Evolutionary conservation across 257 asterid species (phyloP).

Genomic region (Solanum medicagineum): DNA sequence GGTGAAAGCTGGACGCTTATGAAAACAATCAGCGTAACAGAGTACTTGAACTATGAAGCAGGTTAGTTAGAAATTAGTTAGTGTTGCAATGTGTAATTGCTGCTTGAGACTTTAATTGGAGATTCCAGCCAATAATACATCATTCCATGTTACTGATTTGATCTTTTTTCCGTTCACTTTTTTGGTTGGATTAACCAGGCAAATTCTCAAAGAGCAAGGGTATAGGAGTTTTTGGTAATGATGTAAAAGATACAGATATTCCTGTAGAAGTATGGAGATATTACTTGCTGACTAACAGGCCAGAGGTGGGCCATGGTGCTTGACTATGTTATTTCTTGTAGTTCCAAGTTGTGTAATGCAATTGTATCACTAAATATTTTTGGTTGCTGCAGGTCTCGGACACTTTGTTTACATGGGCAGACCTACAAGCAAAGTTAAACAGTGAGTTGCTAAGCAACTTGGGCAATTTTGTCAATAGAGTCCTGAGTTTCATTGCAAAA

Average conservation of each 20-base stretch:
- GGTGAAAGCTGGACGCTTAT: slow-evolving; percentile 93
- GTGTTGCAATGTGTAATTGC: not conserved
- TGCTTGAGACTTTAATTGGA: not conserved
- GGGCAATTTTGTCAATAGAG: slow-evolving; percentile 87
- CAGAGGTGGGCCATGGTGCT: slow-evolving; percentile 56
- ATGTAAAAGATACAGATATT: slow-evolving; percentile 71
- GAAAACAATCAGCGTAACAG: slow-evolving; percentile 96
- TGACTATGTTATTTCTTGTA: not conserved
- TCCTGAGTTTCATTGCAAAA: slow-evolving; percentile 87
- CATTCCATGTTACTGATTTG: not conserved
- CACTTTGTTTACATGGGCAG: slow-evolving; percentile 90
- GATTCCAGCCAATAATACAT: not conserved
- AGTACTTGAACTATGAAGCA: slow-evolving; percentile 92
- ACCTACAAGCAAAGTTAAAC: slow-evolving; percentile 85
- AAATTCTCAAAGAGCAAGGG: slow-evolving; percentile 95
- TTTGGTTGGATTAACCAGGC: slow-evolving; percentile 27
- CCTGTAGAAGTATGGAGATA: slow-evolving; percentile 99
- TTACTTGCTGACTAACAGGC: slow-evolving; percentile 85
- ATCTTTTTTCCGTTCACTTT: not conserved
- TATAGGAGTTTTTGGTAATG: slow-evolving; percentile 92
- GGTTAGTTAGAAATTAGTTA: slow-evolving; percentile 31
- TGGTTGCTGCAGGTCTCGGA: slow-evolving; percentile 56
- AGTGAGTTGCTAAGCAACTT: slow-evolving; percentile 76
- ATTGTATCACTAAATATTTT: not conserved
- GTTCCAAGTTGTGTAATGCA: not conserved